These are phyloP conservation scores for Metarhizium sp. DNA, from an alignment of 2,329 filamentous ascomycete genomes.

Conservation along the genomic window DNA sequence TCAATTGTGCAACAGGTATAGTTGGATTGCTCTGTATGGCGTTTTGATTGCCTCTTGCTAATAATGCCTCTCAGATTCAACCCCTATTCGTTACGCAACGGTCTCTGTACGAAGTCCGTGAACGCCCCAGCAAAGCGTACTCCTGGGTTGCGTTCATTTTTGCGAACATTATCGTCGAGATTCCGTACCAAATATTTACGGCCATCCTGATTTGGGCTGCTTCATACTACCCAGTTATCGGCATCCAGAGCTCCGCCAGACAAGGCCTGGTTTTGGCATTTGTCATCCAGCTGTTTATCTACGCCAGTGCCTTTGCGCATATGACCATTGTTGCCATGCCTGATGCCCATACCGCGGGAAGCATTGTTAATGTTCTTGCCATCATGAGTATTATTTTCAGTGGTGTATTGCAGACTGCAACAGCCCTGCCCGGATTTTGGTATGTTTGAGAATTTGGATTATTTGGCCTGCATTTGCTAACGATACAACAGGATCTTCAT, in stretches of 20 bases:
- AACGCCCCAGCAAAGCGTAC: constrained; percentile 65
- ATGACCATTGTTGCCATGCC: constrained; percentile 64
- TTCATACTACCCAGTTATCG: constrained; percentile 60
- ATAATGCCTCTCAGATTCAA: constrained; percentile 43
- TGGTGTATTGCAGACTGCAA: constrained; percentile 52
- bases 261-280: constrained; percentile 58
- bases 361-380: constrained; percentile 50
- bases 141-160: constrained; percentile 67
- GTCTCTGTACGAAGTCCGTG: constrained; percentile 66
- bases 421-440: constrained; percentile 58
- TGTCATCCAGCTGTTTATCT: constrained; percentile 58
- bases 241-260: constrained; percentile 39
- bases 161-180: constrained; percentile 62
- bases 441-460: background rate
- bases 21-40: background rate
- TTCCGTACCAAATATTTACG: constrained; percentile 60
- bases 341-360: constrained; percentile 57
- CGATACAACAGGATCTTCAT: constrained; percentile 49
- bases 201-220: constrained; percentile 53
- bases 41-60: constrained; percentile 25
- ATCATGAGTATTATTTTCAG: constrained; percentile 52
- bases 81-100: constrained; percentile 68
- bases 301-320: constrained; percentile 62
- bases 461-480: background rate
- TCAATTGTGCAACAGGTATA: constrained; percentile 52